Evolutionary conservation across 1,139 yeast genomes (phyloP), one percentile per base, ranked within the genome.

Genomic region (Chernovozyma aurita): DNA sequence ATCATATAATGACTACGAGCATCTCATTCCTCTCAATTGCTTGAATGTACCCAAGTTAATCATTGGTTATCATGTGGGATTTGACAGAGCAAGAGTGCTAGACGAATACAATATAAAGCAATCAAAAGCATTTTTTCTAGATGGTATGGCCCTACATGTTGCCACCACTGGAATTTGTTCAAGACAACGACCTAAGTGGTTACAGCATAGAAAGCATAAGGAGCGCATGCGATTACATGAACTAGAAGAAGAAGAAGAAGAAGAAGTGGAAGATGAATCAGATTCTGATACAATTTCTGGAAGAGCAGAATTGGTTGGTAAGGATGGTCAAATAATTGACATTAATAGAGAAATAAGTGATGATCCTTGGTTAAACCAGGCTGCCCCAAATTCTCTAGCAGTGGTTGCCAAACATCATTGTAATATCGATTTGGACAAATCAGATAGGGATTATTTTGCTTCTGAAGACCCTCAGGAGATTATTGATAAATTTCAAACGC

Each of bases 131-230:
- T 88, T 87, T 57, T 94, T 68, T 50, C 47, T 94, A 39, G 99
- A 94, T 57, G 92, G 95, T 1, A 85, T 92, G 92, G 82, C 97
- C 1, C 64, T 94, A 18, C 98, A 94, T 60, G 80, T 90, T 27
- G 95, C 97, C 0, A 79, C 80, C 1, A 80, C 85, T 35, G 99
- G 99, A 0, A 83, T 94, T 73, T 86, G 97, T 53, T 85, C 97
- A 1, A 79, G 87, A 46, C 98, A 94, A 53, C 63, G 97, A 42
- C 84, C 90, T 0, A 68, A 73, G 18, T 94, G 94, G 88, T 62
- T 77, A 51, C 80, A 78, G 44, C 80, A 75, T 51, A 48, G 46
- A 38, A 55, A 34, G 47, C 42, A 11, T 15, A 13, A 18, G 51
- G 53, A 30, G 54, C 47, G 24, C 46, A 37, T 17, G 41, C 37